Base-by-base conservation (phyloP, 768 basidiomycete species). In the Dendrothele bispora region DNA sequence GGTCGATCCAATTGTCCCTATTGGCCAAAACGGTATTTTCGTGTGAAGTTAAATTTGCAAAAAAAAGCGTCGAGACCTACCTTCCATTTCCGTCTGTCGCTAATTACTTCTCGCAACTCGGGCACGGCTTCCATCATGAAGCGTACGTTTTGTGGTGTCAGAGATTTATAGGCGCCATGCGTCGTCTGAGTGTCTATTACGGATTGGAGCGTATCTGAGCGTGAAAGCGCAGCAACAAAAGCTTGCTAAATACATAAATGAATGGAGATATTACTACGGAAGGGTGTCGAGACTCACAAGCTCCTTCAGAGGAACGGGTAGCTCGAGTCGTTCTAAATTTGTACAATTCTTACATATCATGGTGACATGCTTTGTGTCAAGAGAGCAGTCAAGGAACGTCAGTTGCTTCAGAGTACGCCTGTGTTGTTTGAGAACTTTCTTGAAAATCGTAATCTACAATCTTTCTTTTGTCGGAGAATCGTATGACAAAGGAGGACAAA, bases 61-160 rank as follows among this genome's bases (percentile, higher is more conserved):
- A 7, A 22, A n/a, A 27, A 14, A 38, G 21, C 2, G 17, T 39
- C 8, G n/a, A 30, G 3, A 68, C 78, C 46, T 52, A 82, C 83
- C 53, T 67, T 77, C 82, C 83, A 85, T 10, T 77, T 58, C 30
- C 80, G 67, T 15, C 71, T 70, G 48, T 73, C 75, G 17, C 72
- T 74, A 11, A 81, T 65, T 35, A 85, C 65, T 45, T 68, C 76
- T 36, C 61, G 64, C 37, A 86, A 61, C 18, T 55, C 66, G 2
- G 62, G 66, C 20, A 73, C 69, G 3, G 55, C 51, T 25, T 57
- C 55, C 65, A 79, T 75, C 61, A 84, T 64, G 29, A 64, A 44
- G 8, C 59, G 61, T 18, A 72, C 71, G 26, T 68, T 70, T 10
- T 69, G 65, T 27, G 58, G 62, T 38, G 57, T 64, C 17, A 81